Base-by-base conservation (phyloP, 495 filamentous ascomycete genomes). In the Penicillium desertorum region DNA sequence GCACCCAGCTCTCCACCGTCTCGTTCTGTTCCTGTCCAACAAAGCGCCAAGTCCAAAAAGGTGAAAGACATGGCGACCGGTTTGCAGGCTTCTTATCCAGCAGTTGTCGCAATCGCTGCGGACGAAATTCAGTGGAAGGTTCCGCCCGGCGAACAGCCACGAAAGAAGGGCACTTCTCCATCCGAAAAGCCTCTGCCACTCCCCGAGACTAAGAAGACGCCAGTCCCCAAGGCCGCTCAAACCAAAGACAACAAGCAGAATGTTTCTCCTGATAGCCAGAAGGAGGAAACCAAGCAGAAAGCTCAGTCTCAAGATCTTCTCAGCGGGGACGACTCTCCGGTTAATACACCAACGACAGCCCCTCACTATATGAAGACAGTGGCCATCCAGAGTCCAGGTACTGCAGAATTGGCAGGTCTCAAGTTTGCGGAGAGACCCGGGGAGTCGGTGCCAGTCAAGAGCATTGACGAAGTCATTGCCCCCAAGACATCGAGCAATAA, bases 401-500 rank as follows among this genome's bases (percentile, higher is more conserved):
- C 45, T 19, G 27, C 45, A 32, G 27, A 48, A 20, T 34, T 48
- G 45, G 45, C n/a, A 32, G 45, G 45, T 8, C 45, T 48, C 1
- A 32, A 14, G 45, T 48, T 48, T 19, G 30, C 19, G 1, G 45
- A 19, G 17, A 48, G 19, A 6, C 7, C n/a, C 7, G 27, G 2
- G 9, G 45, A 29, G 8, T 32, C 29, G n/a, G 30, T 20, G 29
- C 45, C 29, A 6, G 10, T 8, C 5, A 19, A 19, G 23, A 48
- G 27, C n/a, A 48, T 48, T 14, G 45, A 48, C 9, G 45, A 34
- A 48, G n/a, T 48, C 17, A 48, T 48, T 32, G 32, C 29, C 7
- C n/a, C 45, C 2, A 48, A 27, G 29, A 16, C 16, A 14, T 17
- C 44, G 11, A 39, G 0, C 16, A 39, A 17, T 37, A 14, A 37